These are phyloP conservation scores for Pseudozyma sp. DNA, from an alignment of 1,284 basidiomycete genomes.

Conservation along the genomic window DNA sequence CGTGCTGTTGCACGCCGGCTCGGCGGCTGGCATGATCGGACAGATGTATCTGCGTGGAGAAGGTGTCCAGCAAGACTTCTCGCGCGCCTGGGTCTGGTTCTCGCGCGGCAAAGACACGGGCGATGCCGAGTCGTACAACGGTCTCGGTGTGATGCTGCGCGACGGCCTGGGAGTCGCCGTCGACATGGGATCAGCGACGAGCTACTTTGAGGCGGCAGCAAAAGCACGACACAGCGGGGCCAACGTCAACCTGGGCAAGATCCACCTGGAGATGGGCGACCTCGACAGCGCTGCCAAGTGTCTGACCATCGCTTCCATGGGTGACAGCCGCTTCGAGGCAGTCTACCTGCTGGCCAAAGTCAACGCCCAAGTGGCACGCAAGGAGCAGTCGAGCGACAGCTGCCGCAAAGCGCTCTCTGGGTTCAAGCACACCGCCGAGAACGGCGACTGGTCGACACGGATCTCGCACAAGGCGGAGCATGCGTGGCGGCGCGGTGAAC, in stretches of 20 bases:
- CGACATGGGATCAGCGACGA: constrained; percentile 73
- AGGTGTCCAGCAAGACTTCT: constrained; percentile 82
- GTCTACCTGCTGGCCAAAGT: constrained; percentile 52
- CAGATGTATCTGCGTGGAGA: constrained; percentile 95
- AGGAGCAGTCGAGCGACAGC: constrained; percentile 30
- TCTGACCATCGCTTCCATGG: constrained; percentile 43
- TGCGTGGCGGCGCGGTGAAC: constrained; percentile 60
- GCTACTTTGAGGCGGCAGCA: constrained; percentile 83
- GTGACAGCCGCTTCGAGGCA: constrained; percentile 53
- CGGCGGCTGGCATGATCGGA: constrained; percentile 73
- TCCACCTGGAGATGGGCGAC: constrained; percentile 71
- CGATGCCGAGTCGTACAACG: constrained; percentile 88
- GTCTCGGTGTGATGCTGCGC: constrained; percentile 88
- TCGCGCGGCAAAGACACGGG: constrained; percentile 78
- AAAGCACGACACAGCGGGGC: constrained; percentile 77
- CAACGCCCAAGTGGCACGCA: constrained; percentile 43
- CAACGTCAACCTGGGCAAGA: constrained; percentile 87
- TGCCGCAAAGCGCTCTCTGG: constrained; percentile 50
- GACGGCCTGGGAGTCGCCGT: constrained; percentile 80
- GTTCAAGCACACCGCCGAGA: constrained; percentile 58
- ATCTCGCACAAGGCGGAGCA: constrained; percentile 62
- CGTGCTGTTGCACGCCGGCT: constrained; percentile 33
- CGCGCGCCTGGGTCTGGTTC: constrained; percentile 90
- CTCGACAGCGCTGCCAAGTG: constrained; percentile 34
- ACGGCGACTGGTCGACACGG: constrained; percentile 65